These are phyloP conservation scores for Hypoxylon sp. DNA, from an alignment of 2,329 filamentous ascomycete species.

Conservation along the genomic window DNA sequence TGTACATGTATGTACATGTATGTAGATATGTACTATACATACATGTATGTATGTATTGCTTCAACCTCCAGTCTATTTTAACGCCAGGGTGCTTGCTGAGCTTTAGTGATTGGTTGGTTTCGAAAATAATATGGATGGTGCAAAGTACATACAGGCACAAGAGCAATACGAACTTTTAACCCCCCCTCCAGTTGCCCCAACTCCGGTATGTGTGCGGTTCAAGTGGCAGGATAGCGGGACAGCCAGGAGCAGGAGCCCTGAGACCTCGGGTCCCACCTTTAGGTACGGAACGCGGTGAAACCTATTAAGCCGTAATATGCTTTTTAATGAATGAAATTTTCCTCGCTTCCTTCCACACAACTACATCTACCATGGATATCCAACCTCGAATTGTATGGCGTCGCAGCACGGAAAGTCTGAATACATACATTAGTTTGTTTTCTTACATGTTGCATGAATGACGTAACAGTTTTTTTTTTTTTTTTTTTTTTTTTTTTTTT, in stretches of 20 bases:
- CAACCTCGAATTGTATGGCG: background rate
- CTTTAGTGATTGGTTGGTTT: constrained; percentile 19
- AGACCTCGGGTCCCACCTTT: constrained; percentile 3
- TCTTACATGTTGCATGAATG: background rate
- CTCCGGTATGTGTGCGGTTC: constrained; percentile 7
- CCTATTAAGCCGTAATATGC: constrained; percentile 11
- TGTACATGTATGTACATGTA: constrained; percentile 4
- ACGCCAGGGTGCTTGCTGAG: constrained; percentile 17
- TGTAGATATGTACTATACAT: constrained; percentile 10
- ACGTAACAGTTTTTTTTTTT: background rate
- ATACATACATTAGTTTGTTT: background rate
- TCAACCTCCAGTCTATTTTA: constrained; percentile 6
- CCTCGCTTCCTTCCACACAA: background rate
- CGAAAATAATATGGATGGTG: constrained; percentile 18
- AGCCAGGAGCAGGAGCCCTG: background rate
- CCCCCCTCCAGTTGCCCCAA: constrained; percentile 17
- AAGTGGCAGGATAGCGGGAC: constrained; percentile 12
- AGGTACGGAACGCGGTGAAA: constrained; percentile 24
- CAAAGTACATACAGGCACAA: constrained; percentile 26
- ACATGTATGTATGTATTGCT: background rate
- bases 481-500: background rate
- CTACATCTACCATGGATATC: background rate
- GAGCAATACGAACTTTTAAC: constrained; percentile 34
- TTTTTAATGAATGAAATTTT: constrained; percentile 1
- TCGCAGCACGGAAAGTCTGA: background rate